A percentile compares a stretch with the other conserved stretches of the same genome.
Conservation (phyloP, 148 eudicot species). For the Rhododendron henanense region DNA sequence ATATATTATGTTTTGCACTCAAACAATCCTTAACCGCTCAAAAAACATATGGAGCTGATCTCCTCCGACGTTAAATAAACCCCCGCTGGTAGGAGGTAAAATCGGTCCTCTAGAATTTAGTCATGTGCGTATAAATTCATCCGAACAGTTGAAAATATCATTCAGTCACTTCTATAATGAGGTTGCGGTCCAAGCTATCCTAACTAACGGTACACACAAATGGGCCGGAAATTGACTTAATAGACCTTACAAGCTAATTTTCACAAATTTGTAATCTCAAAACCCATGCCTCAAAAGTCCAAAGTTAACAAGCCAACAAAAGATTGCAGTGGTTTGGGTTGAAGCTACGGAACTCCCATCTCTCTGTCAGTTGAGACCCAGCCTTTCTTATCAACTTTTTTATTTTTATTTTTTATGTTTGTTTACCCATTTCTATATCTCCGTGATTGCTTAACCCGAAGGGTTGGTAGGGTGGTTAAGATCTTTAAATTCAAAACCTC, state of each 20-base stretch:
- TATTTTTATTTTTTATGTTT: neutral
- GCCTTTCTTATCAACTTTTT: neutral
- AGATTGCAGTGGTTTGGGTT: neutral
- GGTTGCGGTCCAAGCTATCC: neutral
- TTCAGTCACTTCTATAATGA: too few species aligned
- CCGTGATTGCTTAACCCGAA: too few species aligned
- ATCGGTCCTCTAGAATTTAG: too few species aligned
- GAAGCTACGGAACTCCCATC: neutral
- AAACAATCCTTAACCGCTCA: too few species aligned
- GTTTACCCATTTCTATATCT: neutral
- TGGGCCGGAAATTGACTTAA: neutral
- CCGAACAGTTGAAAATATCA: too few species aligned
- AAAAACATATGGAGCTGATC: too few species aligned
- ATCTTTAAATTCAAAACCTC: too few species aligned
- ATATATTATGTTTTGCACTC: too few species aligned
- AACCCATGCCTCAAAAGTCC: neutral
- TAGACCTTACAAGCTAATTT: neutral
- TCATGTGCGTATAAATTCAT: too few species aligned
- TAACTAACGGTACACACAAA: neutral
- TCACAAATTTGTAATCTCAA: neutral
- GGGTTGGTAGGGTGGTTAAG: neutral
- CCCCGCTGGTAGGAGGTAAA: too few species aligned
- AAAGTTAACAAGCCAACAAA: neutral
- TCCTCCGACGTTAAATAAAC: too few species aligned
- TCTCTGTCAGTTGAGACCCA: neutral